Percentiles rank a stretch among this genome's conserved stretches.
Evolutionary conservation across 1,284 basidiomycete species (phyloP).

Genomic region (Sanghuangporus sanghuang): DNA sequence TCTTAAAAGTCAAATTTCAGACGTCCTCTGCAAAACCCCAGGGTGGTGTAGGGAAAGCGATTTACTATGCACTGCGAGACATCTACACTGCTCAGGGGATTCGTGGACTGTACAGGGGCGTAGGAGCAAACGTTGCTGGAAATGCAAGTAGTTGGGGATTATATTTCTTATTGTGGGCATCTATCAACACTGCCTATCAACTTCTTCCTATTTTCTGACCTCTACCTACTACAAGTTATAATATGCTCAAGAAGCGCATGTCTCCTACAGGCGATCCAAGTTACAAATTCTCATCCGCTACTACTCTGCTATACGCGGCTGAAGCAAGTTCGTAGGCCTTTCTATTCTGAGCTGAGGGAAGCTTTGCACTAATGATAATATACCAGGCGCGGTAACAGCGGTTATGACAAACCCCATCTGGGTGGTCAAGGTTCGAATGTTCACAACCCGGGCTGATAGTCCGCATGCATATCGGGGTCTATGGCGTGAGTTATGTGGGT

Average conservation of each 20-base stretch:
- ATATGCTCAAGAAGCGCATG: constrained; percentile 80
- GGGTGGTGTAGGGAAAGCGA: constrained; percentile 68
- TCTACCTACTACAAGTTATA: constrained; percentile 60
- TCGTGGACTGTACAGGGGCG: constrained; percentile 86
- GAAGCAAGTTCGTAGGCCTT: constrained; percentile 79
- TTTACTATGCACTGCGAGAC: constrained; percentile 70
- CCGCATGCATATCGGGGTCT: constrained; percentile 74
- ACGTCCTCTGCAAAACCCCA: constrained; percentile 69
- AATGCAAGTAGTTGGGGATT: constrained; percentile 98
- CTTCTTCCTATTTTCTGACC: not conserved
- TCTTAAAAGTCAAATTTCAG: constrained; percentile 95
- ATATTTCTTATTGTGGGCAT: constrained; percentile 92
- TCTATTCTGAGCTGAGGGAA: constrained; percentile 8
- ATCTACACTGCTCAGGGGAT: constrained; percentile 78
- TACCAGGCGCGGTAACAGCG: constrained; percentile 83
- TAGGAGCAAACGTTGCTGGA: constrained; percentile 89
- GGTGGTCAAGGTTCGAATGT: constrained; percentile 98
- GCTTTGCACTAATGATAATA: constrained; percentile 16
- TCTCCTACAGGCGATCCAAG: constrained; percentile 49
- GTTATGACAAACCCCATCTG: constrained; percentile 97
- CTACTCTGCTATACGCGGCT: constrained; percentile 88
- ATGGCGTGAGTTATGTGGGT: constrained; percentile 51
- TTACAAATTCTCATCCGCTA: constrained; percentile 63
- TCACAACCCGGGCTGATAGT: constrained; percentile 70
- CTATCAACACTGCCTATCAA: not conserved